phyloP scores from a whole-genome alignment of 2,329 filamentous ascomycete genomes.

The Westerdykella sp. region DNA sequence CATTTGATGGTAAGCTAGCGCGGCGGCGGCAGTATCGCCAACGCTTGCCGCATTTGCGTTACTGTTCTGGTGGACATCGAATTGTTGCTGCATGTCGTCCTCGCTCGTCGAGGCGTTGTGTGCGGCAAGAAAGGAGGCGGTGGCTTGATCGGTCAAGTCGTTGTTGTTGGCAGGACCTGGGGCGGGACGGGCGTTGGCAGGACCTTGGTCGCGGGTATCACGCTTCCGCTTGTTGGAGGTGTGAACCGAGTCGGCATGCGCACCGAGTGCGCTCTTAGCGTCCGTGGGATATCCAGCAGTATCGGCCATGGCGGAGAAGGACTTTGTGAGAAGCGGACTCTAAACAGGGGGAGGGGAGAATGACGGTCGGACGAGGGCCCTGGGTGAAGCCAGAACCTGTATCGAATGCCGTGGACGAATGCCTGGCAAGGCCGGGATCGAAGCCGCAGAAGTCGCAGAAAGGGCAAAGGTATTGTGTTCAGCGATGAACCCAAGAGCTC shows the following conservation, averaged over 20 bases:
- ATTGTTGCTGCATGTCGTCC: conserved; percentile 39
- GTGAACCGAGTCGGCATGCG: conserved; percentile 21
- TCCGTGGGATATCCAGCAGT: conserved; percentile 35
- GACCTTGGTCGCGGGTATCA: conserved; percentile 40
- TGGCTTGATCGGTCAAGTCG: conserved; percentile 34
- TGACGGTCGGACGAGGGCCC: not conserved
- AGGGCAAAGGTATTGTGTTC: conserved; percentile 1
- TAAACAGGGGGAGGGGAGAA: no score
- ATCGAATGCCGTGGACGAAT: conserved; percentile 10
- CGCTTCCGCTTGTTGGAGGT: conserved; percentile 43
- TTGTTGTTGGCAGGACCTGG: conserved; percentile 24
- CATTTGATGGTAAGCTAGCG: conserved; percentile 50
- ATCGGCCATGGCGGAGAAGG: conserved; percentile 29
- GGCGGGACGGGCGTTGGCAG: conserved; percentile 29
- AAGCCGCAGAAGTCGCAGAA: conserved; percentile 14
- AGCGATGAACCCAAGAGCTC: conserved; percentile 22
- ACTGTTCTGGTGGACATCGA: conserved; percentile 48
- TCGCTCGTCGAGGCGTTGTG: conserved; percentile 37
- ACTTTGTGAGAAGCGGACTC: no score
- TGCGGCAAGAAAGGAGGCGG: conserved; percentile 35
- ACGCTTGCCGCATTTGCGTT: conserved; percentile 45
- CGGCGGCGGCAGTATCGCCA: conserved; percentile 56
- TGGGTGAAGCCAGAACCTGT: conserved; percentile 10
- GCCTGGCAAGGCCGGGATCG: conserved; percentile 9
- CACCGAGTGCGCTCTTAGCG: conserved; percentile 26